Conservation (phyloP, 345 rosid genomes). For the Euphorbia tirucalli region DNA sequence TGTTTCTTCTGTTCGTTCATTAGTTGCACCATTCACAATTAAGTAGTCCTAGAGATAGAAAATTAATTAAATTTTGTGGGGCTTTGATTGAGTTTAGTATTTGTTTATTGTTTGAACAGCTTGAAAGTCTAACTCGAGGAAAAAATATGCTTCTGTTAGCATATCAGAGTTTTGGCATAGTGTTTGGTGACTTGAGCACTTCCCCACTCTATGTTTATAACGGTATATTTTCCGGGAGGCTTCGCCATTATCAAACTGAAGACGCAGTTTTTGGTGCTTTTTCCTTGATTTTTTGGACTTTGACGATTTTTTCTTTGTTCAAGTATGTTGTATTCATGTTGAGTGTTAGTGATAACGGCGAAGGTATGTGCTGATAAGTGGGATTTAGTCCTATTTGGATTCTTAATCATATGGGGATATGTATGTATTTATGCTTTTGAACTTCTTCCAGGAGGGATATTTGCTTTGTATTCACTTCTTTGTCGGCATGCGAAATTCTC, state of each 20-base stretch:
- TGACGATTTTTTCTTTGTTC: slow-evolving; percentile 68
- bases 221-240: slow-evolving; percentile 68
- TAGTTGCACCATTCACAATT: neutral
- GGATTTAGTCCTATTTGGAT: slow-evolving; percentile 1
- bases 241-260: slow-evolving; percentile 53
- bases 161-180: slow-evolving; percentile 85
- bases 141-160: slow-evolving; percentile 60
- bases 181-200: slow-evolving; percentile 68
- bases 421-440: slow-evolving; percentile 18
- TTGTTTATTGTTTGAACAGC: slow-evolving; percentile 47
- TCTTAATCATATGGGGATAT: slow-evolving; percentile 2
- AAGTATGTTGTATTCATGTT: slow-evolving; percentile 66
- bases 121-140: slow-evolving; percentile 42
- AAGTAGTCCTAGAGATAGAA: neutral
- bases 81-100: neutral
- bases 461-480: slow-evolving; percentile 80
- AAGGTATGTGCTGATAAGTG: slow-evolving; percentile 49
- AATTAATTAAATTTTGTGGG: neutral
- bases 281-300: slow-evolving; percentile 86
- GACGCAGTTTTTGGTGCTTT: slow-evolving; percentile 73
- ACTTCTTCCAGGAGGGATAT: slow-evolving; percentile 70
- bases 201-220: slow-evolving; percentile 88
- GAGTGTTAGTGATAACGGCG: slow-evolving; percentile 75
- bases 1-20: neutral
- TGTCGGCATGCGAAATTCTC: slow-evolving; percentile 76